phyloP scores from a whole-genome alignment of 2,329 filamentous ascomycete species.

The Myriosclerotinia duriaeana region DNA sequence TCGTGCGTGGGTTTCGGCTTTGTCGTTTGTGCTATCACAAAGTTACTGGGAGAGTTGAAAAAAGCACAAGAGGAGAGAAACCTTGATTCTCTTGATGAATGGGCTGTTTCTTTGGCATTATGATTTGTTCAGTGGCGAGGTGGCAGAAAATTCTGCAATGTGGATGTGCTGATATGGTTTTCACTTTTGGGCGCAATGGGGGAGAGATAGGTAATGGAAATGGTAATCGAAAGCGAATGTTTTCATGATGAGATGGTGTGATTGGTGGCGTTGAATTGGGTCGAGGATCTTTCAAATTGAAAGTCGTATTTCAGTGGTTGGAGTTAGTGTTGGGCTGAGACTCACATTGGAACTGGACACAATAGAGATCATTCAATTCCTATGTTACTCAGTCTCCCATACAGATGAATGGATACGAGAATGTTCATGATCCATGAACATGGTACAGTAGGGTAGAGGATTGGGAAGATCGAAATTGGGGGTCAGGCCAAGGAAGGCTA shows the following conservation, averaged over 20 bases:
- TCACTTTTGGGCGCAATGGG: not conserved
- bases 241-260: constrained; percentile 15
- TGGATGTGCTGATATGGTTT: not conserved
- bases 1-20: not conserved
- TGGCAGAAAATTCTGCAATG: not conserved
- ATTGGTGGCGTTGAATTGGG: constrained; percentile 10
- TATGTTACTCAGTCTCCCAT: constrained; percentile 7
- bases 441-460: not conserved
- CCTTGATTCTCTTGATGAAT: not conserved
- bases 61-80: not conserved
- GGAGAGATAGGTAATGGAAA: constrained; percentile 10
- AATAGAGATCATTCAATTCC: constrained; percentile 3
- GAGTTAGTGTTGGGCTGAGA: constrained; percentile 7
- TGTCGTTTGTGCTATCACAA: not conserved
- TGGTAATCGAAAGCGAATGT: not conserved
- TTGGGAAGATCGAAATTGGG: constrained; percentile 3
- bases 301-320: constrained; percentile 1
- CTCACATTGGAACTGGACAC: constrained; percentile 5
- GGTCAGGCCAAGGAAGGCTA: constrained; percentile 15
- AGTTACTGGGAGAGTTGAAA: not conserved
- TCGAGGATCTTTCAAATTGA: constrained; percentile 5
- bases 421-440: constrained; percentile 1
- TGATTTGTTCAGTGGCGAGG: not conserved
- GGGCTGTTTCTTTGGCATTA: not conserved
- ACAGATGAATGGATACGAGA: constrained; percentile 13